Conservation (phyloP, 495 filamentous ascomycete genomes). For the Wilcoxina mikolae region DNA sequence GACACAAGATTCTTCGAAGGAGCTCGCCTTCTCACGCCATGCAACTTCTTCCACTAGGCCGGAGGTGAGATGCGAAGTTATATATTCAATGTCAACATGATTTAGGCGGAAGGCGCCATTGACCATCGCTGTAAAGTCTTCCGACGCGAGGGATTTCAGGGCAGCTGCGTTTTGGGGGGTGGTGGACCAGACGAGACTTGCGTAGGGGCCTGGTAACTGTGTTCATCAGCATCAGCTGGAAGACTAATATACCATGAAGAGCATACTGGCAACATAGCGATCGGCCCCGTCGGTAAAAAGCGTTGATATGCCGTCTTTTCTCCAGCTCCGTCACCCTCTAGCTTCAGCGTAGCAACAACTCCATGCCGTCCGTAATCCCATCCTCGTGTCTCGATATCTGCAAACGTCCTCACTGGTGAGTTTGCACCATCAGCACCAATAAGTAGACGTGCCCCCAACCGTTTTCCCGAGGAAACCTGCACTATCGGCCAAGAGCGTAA, state of each 20-base stretch:
- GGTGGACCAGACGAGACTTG: constrained; percentile 88
- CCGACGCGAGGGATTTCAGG: constrained; percentile 55
- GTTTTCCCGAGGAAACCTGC: constrained; percentile 43
- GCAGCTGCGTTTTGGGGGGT: constrained; percentile 59
- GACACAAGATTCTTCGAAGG: constrained; percentile 34
- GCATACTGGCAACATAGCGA: constrained; percentile 61
- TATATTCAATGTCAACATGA: constrained; percentile 63
- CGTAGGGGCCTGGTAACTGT: constrained; percentile 58
- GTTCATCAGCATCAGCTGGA: neutral
- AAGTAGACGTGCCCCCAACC: constrained; percentile 64
- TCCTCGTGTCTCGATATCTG: constrained; percentile 65
- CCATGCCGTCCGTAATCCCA: constrained; percentile 92
- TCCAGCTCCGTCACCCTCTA: constrained; percentile 41
- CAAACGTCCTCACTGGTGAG: constrained; percentile 81
- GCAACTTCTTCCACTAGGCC: constrained; percentile 58
- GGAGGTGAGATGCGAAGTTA: constrained; percentile 45
- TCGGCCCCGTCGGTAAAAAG: constrained; percentile 81
- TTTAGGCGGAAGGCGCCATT: constrained; percentile 84
- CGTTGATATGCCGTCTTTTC: constrained; percentile 79
- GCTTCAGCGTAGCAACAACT: constrained; percentile 71
- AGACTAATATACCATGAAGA: too few species aligned
- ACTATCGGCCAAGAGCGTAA: constrained; percentile 78
- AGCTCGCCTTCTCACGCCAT: constrained; percentile 65
- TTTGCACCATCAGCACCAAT: constrained; percentile 91
- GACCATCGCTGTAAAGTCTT: constrained; percentile 71